These are phyloP conservation scores for Nicotiana noctiflora DNA, from an alignment of 257 asterid genomes.

Conservation along the genomic window DNA sequence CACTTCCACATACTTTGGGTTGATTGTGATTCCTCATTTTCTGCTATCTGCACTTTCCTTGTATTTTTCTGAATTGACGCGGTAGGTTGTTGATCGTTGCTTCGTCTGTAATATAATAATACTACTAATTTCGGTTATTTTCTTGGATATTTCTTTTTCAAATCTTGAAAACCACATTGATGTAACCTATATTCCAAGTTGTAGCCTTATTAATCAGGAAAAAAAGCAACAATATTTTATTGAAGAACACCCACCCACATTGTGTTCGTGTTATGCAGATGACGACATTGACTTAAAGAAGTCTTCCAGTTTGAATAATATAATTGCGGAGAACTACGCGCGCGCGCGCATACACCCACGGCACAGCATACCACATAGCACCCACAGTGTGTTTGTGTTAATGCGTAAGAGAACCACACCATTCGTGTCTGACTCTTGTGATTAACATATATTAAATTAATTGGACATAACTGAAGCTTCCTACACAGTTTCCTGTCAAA, in stretches of 20 bases:
- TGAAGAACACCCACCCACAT: neutral
- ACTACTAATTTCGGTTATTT: neutral
- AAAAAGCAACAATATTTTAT: neutral
- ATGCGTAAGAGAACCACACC: conserved; percentile 1
- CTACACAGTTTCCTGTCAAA: conserved; percentile 35
- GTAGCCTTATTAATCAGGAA: neutral
- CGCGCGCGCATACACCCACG: too few relatives aligned
- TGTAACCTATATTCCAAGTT: neutral
- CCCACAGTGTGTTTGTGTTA: conserved; percentile 1
- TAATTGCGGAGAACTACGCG: neutral
- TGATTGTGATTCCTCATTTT: neutral
- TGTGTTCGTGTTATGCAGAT: neutral
- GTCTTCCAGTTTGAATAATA: neutral
- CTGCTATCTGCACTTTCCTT: conserved; percentile 6
- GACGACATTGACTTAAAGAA: neutral
- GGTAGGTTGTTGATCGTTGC: conserved; percentile 25
- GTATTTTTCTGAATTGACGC: conserved; percentile 30
- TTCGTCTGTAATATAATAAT: neutral
- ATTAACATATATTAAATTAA: conserved; percentile 19
- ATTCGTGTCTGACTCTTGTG: conserved; percentile 33
- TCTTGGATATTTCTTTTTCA: conserved; percentile 1
- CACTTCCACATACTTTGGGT: neutral
- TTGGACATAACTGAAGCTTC: conserved; percentile 48
- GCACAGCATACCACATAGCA: neutral
- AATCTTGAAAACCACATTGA: neutral